Percentiles rank a stretch among this genome's conserved stretches.
These are phyloP conservation scores for Gossypium schwendimanii DNA, from an alignment of 441 rosid genomes.

Conservation along the genomic window DNA sequence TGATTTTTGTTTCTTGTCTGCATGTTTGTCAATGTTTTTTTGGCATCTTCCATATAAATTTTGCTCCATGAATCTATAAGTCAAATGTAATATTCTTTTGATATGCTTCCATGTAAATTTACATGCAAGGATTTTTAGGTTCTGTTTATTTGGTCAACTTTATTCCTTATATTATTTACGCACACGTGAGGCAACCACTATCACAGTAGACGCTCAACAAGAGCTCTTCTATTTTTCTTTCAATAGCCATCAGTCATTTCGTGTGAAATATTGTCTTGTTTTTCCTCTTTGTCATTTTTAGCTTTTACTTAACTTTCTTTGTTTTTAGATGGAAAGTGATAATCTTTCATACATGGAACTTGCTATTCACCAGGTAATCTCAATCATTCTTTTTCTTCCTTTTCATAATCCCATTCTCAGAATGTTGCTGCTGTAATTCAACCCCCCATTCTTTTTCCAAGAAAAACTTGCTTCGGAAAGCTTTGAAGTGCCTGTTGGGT, in stretches of 20 bases:
- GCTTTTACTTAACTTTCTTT: not conserved
- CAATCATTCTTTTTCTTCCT: not conserved
- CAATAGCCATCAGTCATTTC: not conserved
- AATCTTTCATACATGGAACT: conserved; percentile 46
- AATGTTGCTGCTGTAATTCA: not conserved
- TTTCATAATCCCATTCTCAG: not conserved
- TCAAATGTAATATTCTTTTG: too few relatives aligned
- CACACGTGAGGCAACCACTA: too few relatives aligned
- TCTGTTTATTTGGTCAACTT: too few relatives aligned
- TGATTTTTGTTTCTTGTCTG: too few relatives aligned
- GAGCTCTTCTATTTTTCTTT: too few relatives aligned
- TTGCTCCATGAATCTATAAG: too few relatives aligned
- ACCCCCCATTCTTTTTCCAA: conserved; percentile 13
- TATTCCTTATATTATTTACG: too few relatives aligned
- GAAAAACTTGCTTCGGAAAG: conserved; percentile 61
- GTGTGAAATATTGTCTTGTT: not conserved
- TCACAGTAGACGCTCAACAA: too few relatives aligned
- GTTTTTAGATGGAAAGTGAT: conserved; percentile 30
- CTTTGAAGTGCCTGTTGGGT: conserved; percentile 87
- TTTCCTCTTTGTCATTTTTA: not conserved
- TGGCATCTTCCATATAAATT: too few relatives aligned
- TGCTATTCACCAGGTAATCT: conserved; percentile 50
- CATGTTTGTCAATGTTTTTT: too few relatives aligned
- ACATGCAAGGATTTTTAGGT: too few relatives aligned
- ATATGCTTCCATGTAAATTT: too few relatives aligned